These are phyloP conservation scores for Sphagnum tenellum DNA, from an alignment of 225 moss, liverwort and hornwort species.

Conservation along the genomic window DNA sequence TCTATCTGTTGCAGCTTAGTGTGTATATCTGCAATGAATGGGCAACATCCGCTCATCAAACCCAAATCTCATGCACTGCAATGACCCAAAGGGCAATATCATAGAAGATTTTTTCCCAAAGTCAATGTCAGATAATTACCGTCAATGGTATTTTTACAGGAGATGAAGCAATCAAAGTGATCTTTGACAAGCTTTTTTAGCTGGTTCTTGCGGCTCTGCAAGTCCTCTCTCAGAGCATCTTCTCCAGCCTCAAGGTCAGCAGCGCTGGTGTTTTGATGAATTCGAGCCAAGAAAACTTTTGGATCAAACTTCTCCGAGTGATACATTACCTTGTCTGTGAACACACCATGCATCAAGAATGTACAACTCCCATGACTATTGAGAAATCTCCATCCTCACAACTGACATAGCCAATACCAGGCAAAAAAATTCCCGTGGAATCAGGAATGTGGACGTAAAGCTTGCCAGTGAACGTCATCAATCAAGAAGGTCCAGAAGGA, in stretches of 20 bases:
- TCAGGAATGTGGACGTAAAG: too few relatives aligned
- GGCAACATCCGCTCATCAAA: too few relatives aligned
- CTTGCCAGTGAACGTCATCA: too few relatives aligned
- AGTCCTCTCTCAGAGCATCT: constrained; percentile 65
- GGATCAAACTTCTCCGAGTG: constrained; percentile 91
- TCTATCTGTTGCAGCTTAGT: constrained; percentile 81
- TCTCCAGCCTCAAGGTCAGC: constrained; percentile 74
- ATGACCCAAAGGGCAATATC: too few relatives aligned
- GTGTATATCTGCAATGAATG: constrained; percentile 60
- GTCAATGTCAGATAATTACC: constrained; percentile 19
- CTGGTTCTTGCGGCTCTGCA: constrained; percentile 81
- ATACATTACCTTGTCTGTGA: constrained; percentile 80
- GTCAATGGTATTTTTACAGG: constrained; percentile 98
- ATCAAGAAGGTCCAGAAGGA: not conserved
- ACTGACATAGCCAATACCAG: too few relatives aligned
- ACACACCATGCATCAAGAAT: too few relatives aligned
- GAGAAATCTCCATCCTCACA: too few relatives aligned
- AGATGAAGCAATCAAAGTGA: constrained; percentile 98
- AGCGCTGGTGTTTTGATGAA: constrained; percentile 72
- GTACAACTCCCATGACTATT: too few relatives aligned
- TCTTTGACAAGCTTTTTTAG: constrained; percentile 93
- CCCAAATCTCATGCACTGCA: too few relatives aligned
- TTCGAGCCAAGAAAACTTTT: constrained; percentile 77
- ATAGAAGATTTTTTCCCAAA: too few relatives aligned
- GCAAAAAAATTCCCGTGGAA: too few relatives aligned